Conservation (phyloP, 495 filamentous ascomycete genomes). For the Aspergillus hancockii region DNA sequence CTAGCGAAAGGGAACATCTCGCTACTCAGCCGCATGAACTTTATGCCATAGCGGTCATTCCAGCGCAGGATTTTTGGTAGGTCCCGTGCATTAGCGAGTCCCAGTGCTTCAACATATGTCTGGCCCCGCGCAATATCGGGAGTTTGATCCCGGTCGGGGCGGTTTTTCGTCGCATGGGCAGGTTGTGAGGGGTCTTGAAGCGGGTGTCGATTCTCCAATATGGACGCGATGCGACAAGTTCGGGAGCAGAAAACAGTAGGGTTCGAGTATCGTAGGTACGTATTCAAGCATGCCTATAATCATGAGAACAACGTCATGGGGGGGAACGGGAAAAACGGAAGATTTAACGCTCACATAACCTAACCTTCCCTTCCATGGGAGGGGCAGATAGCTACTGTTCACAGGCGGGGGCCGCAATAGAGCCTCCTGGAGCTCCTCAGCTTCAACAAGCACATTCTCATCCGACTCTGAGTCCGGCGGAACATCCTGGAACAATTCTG, state of each 20-base stretch:
- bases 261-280: constrained; percentile 83
- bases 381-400: constrained; percentile 81
- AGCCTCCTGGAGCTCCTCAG: constrained; percentile 49
- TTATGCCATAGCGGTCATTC: constrained; percentile 93
- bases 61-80: constrained; percentile 83
- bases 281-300: constrained; percentile 80
- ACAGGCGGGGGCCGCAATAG: constrained; percentile 71
- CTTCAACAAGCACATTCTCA: constrained; percentile 42
- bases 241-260: constrained; percentile 89
- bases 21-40: constrained; percentile 86
- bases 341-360: constrained; percentile 73
- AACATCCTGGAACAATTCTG: constrained; percentile 9
- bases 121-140: constrained; percentile 63
- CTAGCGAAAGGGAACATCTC: constrained; percentile 98
- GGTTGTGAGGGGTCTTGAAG: constrained; percentile 72
- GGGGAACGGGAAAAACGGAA: background rate
- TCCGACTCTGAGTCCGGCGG: constrained; percentile 50
- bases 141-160: constrained; percentile 70
- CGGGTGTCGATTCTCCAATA: constrained; percentile 84
- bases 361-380: constrained; percentile 90
- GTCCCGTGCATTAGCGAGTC: constrained; percentile 80
- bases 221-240: constrained; percentile 88
- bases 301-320: constrained; percentile 18
- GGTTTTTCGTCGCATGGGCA: constrained; percentile 77
- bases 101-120: constrained; percentile 73